Evolutionary conservation across 495 filamentous ascomycete genomes (phyloP).

Genomic region (Neurospora sp.): DNA sequence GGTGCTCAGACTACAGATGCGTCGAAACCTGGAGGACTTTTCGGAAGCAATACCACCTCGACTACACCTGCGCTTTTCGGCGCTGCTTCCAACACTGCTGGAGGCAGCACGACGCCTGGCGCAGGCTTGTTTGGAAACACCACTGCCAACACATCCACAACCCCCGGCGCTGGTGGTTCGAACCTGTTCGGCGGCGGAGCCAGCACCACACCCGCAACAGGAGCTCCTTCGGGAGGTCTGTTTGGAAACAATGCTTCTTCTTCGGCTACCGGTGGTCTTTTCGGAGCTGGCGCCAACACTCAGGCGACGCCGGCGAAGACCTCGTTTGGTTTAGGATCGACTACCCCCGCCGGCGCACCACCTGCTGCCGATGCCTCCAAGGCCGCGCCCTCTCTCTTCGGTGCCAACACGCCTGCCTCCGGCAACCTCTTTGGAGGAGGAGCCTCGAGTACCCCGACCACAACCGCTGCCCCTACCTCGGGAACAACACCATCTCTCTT

Average conservation of each 20-base stretch:
- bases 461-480: not conserved
- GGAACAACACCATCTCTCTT: slow-evolving; percentile 3
- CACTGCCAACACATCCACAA: slow-evolving; percentile 6
- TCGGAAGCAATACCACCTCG: slow-evolving; percentile 17
- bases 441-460: not conserved
- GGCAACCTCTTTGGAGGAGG: not conserved
- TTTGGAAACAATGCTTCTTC: slow-evolving; percentile 31
- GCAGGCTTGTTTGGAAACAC: slow-evolving; percentile 16
- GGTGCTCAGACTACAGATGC: slow-evolving; percentile 25
- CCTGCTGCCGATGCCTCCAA: slow-evolving; percentile 5
- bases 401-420: not conserved
- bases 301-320: slow-evolving; percentile 21
- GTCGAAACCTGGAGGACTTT: slow-evolving; percentile 16
- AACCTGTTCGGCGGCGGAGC: not conserved
- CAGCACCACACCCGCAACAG: not conserved
- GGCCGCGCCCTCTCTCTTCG: slow-evolving; percentile 8
- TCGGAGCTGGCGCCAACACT: not conserved
- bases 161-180: slow-evolving; percentile 2
- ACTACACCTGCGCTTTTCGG: slow-evolving; percentile 11
- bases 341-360: not conserved
- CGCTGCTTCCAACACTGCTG: slow-evolving; percentile 15
- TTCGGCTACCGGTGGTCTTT: slow-evolving; percentile 15
- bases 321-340: slow-evolving; percentile 13
- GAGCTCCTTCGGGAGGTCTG: not conserved
- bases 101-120: slow-evolving; percentile 1